phyloP scores from a whole-genome alignment of 805 yeast species.

The Priceomyces castillae region DNA sequence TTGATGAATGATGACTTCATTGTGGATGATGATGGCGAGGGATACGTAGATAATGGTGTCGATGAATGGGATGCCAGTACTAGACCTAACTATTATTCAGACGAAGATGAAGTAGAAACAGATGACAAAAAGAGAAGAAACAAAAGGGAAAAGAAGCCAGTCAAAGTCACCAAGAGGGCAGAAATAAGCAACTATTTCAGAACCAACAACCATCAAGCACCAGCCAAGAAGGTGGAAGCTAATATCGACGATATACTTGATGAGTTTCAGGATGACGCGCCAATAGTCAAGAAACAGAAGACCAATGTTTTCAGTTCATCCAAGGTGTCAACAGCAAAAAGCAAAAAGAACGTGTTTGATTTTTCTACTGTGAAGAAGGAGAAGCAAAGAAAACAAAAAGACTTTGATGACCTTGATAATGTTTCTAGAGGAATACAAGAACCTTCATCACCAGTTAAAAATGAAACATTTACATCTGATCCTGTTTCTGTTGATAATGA shows the following conservation, averaged over 20 bases:
- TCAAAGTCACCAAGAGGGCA: slow-evolving; percentile 41
- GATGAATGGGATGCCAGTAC: slow-evolving; percentile 77
- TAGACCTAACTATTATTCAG: slow-evolving; percentile 53
- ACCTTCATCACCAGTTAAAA: slow-evolving; percentile 39
- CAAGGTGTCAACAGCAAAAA: slow-evolving; percentile 16
- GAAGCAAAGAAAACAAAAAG: slow-evolving; percentile 10
- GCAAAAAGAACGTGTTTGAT: slow-evolving; percentile 16
- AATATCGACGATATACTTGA: slow-evolving; percentile 66
- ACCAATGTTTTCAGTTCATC: slow-evolving; percentile 19
- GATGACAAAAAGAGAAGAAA: slow-evolving; percentile 16
- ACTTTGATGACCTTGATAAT: slow-evolving; percentile 30
- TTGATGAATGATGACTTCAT: slow-evolving; percentile 88
- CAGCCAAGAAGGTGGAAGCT: slow-evolving; percentile 42
- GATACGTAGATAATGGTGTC: slow-evolving; percentile 89
- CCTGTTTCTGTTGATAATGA: slow-evolving; percentile 6
- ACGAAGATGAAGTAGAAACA: slow-evolving; percentile 44
- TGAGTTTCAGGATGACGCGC: slow-evolving; percentile 40
- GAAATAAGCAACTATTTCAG: slow-evolving; percentile 55
- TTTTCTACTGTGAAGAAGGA: slow-evolving; percentile 26
- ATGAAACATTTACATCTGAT: slow-evolving; percentile 4
- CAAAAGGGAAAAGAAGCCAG: slow-evolving; percentile 31
- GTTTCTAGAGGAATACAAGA: slow-evolving; percentile 22
- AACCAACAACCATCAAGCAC: slow-evolving; percentile 23
- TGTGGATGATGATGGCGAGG: slow-evolving; percentile 90
- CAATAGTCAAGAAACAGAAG: slow-evolving; percentile 15